Percentiles rank a stretch among this genome's conserved stretches.
Conservation (phyloP, 257 asterid genomes). For the Gentiana macrophylla region DNA sequence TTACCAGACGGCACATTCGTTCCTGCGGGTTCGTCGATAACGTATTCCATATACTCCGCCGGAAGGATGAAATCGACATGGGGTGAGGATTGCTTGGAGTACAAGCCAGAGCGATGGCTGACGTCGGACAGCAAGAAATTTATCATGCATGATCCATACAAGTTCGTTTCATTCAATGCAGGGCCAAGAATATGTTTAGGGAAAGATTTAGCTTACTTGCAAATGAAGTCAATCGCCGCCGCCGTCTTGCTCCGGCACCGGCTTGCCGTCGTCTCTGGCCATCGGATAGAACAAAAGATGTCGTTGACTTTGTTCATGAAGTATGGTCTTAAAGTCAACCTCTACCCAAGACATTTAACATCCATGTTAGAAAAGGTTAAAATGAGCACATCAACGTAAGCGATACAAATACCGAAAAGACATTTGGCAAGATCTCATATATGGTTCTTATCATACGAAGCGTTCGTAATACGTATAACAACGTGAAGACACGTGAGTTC, state of each 20-base stretch:
- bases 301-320: constrained; percentile 85
- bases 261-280: constrained; percentile 40
- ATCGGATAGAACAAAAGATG: constrained; percentile 84
- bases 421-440: too few species aligned
- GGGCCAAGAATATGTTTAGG: constrained; percentile 86
- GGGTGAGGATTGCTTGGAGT: constrained; percentile 84
- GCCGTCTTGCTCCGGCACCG: constrained; percentile 78
- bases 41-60: constrained; percentile 81
- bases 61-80: constrained; percentile 76
- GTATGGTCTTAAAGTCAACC: constrained; percentile 55
- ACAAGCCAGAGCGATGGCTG: constrained; percentile 81
- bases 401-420: too few species aligned
- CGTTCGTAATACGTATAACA: too few species aligned
- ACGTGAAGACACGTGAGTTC: too few species aligned
- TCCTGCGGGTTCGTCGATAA: constrained; percentile 77
- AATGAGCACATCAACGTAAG: too few species aligned
- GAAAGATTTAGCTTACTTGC: constrained; percentile 77
- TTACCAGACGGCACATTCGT: constrained; percentile 83
- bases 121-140: constrained; percentile 31
- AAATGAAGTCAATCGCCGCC: constrained; percentile 85
- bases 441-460: too few species aligned
- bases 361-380: constrained; percentile 4
- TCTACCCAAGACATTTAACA: constrained; percentile 39
- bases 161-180: constrained; percentile 83
- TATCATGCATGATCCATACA: constrained; percentile 58